Evolutionary conservation across 441 rosid genomes (phyloP).

Genomic region (Breynia disticha): DNA sequence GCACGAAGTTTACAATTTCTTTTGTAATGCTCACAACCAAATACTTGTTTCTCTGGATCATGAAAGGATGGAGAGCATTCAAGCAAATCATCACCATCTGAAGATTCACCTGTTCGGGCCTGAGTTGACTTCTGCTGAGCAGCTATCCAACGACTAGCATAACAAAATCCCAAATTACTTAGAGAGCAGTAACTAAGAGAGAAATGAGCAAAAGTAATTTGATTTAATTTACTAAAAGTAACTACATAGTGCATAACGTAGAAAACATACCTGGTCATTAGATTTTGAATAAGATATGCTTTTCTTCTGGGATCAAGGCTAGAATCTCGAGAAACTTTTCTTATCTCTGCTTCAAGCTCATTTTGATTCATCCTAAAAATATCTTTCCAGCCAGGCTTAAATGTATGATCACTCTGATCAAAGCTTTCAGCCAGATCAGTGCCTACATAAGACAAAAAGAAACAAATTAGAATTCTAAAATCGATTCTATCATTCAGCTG

Average conservation of each 20-base stretch:
- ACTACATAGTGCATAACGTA: neutral
- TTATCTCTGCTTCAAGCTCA: conserved; percentile 75
- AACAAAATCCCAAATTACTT: neutral
- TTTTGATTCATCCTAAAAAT: conserved; percentile 96
- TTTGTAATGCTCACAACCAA: conserved; percentile 92
- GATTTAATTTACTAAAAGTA: neutral
- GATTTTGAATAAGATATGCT: conserved; percentile 68
- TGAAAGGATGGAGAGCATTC: conserved; percentile 64
- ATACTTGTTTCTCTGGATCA: conserved; percentile 50
- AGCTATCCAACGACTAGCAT: conserved; percentile 82
- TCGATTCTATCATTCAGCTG: neutral
- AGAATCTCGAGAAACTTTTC: conserved; percentile 66
- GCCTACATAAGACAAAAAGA: conserved; percentile 23
- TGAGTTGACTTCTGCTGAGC: conserved; percentile 64
- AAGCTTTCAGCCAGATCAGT: conserved; percentile 46
- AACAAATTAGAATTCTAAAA: conserved; percentile 5
- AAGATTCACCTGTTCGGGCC: conserved; percentile 32
- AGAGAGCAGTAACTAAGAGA: conserved; percentile 8
- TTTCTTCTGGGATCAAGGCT: conserved; percentile 83
- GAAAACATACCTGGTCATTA: conserved; percentile 56
- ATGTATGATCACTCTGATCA: conserved; percentile 61
- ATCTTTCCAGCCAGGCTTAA: conserved; percentile 99
- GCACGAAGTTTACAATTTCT: conserved; percentile 90
- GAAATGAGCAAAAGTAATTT: neutral
- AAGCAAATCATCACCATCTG: conserved; percentile 41